Evolutionary conservation across 106 monocot genomes (phyloP).

Genomic region (Dendrobium chrysotoxum): DNA sequence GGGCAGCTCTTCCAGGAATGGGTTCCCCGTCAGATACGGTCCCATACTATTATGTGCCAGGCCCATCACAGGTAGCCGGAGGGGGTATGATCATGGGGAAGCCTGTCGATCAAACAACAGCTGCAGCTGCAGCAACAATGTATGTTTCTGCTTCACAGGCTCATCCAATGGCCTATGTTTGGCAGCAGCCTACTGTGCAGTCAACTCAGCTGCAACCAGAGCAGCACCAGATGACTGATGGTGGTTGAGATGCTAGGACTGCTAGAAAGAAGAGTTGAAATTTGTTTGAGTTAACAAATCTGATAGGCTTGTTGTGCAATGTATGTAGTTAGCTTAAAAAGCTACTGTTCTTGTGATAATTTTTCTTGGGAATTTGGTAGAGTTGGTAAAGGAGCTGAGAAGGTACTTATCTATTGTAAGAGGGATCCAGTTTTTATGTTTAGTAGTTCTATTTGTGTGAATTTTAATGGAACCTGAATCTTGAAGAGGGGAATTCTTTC

Average conservation of each 20-base stretch:
- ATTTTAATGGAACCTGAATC: not conserved
- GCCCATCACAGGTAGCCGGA: slow-evolving; percentile 13
- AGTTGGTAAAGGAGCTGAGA: too few relatives aligned
- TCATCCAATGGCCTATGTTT: slow-evolving; percentile 1
- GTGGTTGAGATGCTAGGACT: not conserved
- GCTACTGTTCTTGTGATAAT: not conserved
- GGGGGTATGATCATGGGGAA: slow-evolving; percentile 46
- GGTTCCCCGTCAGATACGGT: slow-evolving; percentile 29
- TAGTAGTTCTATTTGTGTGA: not conserved
- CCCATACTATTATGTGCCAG: slow-evolving; percentile 45
- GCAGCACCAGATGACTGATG: slow-evolving; percentile 15
- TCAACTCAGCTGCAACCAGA: not conserved
- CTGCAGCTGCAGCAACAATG: not conserved
- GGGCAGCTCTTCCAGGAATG: slow-evolving; percentile 28
- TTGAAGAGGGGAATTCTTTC: not conserved
- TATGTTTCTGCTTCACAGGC: not conserved
- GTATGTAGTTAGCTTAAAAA: not conserved
- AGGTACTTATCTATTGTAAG: too few relatives aligned
- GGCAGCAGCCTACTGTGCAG: slow-evolving; percentile 3
- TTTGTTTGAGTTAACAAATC: not conserved
- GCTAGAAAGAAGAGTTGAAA: not conserved
- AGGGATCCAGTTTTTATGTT: not conserved
- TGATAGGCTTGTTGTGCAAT: not conserved
- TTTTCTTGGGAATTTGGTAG: not conserved
- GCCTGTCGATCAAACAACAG: slow-evolving; percentile 7